A percentile compares a stretch with the other conserved stretches of the same genome.
These are phyloP conservation scores for Malus hybrid DNA, from an alignment of 331 rosid species.

Conservation along the genomic window DNA sequence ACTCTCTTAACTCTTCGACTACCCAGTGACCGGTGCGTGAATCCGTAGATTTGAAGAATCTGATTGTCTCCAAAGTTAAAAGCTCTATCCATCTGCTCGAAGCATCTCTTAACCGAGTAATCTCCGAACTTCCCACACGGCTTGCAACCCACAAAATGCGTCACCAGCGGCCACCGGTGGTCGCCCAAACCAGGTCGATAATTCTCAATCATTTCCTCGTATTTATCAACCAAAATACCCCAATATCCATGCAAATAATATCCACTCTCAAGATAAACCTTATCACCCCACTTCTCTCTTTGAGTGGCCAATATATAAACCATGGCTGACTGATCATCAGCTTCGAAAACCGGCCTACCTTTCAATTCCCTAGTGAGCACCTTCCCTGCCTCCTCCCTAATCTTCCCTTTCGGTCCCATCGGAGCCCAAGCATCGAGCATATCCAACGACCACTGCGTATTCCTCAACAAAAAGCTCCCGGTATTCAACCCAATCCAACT, in stretches of 20 bases:
- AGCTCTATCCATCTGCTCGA: constrained; percentile 75
- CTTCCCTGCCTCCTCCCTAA: constrained; percentile 85
- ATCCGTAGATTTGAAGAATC: constrained; percentile 64
- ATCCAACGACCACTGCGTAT: constrained; percentile 77
- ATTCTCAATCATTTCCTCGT: constrained; percentile 84
- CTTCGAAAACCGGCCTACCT: constrained; percentile 77
- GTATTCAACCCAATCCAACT: constrained; percentile 92
- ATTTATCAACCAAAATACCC: constrained; percentile 82
- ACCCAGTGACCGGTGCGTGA: constrained; percentile 46
- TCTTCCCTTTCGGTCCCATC: constrained; percentile 86
- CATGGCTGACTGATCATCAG: constrained; percentile 95
- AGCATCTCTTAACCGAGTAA: constrained; percentile 60
- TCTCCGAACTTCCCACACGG: constrained; percentile 77
- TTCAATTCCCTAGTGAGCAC: constrained; percentile 64
- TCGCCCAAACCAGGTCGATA: constrained; percentile 89
- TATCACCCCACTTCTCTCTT: constrained; percentile 61
- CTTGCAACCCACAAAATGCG: constrained; percentile 87
- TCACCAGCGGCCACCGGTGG: constrained; percentile 87
- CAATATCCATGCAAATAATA: constrained; percentile 85
- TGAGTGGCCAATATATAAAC: constrained; percentile 62
- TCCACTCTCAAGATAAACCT: constrained; percentile 64
- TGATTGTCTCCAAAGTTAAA: constrained; percentile 74
- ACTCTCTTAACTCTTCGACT: constrained; percentile 71
- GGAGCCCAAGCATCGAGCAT: constrained; percentile 92
- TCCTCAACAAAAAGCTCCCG: constrained; percentile 71